Percentiles rank a stretch among this genome's conserved stretches.
These are phyloP conservation scores for Salinomyces thailandicus DNA, from an alignment of 2,329 filamentous ascomycete species.

Conservation along the genomic window DNA sequence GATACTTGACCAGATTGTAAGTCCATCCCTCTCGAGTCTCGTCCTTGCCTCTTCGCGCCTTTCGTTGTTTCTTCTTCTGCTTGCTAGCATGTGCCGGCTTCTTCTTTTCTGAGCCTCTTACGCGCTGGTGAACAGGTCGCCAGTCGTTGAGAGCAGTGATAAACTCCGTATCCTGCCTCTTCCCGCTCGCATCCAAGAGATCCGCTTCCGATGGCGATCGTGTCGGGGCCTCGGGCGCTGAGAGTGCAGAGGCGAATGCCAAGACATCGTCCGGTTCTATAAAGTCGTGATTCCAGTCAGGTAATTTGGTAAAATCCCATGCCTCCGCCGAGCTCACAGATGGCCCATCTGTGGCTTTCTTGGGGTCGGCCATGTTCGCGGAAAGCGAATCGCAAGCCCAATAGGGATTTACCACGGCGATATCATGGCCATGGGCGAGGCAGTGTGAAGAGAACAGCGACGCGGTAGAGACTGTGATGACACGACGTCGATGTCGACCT, in stretches of 20 bases:
- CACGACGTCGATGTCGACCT: too few relatives aligned
- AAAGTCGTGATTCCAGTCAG: conserved; percentile 74
- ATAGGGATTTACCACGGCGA: too few relatives aligned
- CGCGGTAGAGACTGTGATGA: too few relatives aligned
- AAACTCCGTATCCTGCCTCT: conserved; percentile 43
- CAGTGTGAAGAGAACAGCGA: too few relatives aligned
- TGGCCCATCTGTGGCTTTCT: conserved; percentile 39
- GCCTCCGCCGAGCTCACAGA: conserved; percentile 35
- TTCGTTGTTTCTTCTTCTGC: conserved; percentile 29
- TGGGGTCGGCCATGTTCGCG: conserved; percentile 32
- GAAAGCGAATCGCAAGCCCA: background rate
- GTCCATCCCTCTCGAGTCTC: conserved; percentile 91
- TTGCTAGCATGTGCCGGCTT: conserved; percentile 13
- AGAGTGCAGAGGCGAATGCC: conserved; percentile 70
- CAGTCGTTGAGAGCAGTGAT: conserved; percentile 93
- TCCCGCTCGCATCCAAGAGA: conserved; percentile 27
- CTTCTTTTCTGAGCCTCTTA: conserved; percentile 37
- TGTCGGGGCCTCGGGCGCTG: conserved; percentile 55
- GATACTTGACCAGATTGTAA: conserved; percentile 85
- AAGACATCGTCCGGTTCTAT: conserved; percentile 59
- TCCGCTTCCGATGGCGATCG: conserved; percentile 51
- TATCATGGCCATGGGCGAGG: too few relatives aligned
- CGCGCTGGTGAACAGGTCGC: conserved; percentile 71
- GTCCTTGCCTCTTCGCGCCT: conserved; percentile 52
- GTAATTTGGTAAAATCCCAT: conserved; percentile 60